These are phyloP conservation scores for Abrus precatorius DNA, from an alignment of 306 rosid species.

Conservation along the genomic window DNA sequence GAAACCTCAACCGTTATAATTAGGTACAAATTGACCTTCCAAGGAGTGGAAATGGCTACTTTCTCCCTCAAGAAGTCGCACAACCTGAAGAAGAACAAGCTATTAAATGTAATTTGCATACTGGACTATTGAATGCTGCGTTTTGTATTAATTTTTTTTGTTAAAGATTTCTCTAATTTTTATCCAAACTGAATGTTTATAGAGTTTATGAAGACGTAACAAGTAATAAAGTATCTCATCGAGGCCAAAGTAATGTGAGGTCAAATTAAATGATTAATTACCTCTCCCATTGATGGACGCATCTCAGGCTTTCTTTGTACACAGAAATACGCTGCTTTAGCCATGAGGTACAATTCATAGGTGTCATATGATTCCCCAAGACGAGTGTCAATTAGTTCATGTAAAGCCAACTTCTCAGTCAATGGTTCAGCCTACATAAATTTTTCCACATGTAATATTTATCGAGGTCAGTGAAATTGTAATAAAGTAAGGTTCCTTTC, in stretches of 20 bases:
- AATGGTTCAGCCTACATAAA: slow-evolving; percentile 68
- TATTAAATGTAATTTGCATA: slow-evolving; percentile 17
- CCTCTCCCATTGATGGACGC: slow-evolving; percentile 89
- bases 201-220: background rate
- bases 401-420: slow-evolving; percentile 68
- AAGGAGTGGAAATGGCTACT: slow-evolving; percentile 59
- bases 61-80: slow-evolving; percentile 85
- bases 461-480: background rate
- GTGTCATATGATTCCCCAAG: slow-evolving; percentile 71
- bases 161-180: too few relatives aligned
- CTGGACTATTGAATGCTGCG: too few relatives aligned
- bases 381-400: slow-evolving; percentile 77
- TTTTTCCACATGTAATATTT: slow-evolving; percentile 23
- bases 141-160: too few relatives aligned
- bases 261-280: slow-evolving; percentile 23
- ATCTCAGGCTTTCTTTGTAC: slow-evolving; percentile 66
- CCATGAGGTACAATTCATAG: slow-evolving; percentile 72
- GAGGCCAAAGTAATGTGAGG: background rate
- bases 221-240: background rate
- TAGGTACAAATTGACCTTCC: slow-evolving; percentile 62
- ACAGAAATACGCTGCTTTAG: slow-evolving; percentile 75
- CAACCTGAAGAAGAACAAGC: slow-evolving; percentile 62
- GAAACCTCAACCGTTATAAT: slow-evolving; percentile 22
- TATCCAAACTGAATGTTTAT: background rate
- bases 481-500: background rate